Conservation (phyloP, 116 monocot genomes). For the Trichopus zeylanicus region DNA sequence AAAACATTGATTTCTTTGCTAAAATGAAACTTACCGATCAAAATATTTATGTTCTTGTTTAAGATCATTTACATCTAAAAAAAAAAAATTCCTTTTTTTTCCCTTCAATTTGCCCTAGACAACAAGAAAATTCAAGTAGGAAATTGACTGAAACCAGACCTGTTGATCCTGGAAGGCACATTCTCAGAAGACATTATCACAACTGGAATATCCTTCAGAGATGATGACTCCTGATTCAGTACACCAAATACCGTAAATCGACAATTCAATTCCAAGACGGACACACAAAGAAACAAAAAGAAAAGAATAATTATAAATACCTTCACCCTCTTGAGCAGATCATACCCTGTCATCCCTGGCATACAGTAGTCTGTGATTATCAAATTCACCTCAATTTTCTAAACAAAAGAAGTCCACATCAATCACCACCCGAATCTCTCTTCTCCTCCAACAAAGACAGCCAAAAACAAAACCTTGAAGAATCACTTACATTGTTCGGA, state of each 20-base stretch:
- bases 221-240: conserved; percentile 63
- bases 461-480: background rate
- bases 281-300: background rate
- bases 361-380: conserved; percentile 93
- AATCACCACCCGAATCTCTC: too few species aligned
- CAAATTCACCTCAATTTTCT: conserved; percentile 82
- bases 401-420: background rate
- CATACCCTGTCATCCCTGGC: conserved; percentile 96
- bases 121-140: background rate
- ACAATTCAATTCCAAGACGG: background rate
- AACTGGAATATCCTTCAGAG: conserved; percentile 74
- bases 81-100: too few species aligned
- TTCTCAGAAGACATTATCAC: conserved; percentile 98
- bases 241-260: conserved; percentile 3
- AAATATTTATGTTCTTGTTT: too few species aligned
- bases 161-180: conserved; percentile 85
- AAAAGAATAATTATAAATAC: conserved; percentile 19
- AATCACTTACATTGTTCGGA: background rate
- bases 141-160: too few species aligned
- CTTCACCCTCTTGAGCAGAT: conserved; percentile 87
- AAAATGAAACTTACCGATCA: too few species aligned
- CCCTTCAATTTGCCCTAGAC: too few species aligned
- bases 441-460: too few species aligned
- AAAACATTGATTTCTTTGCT: too few species aligned
- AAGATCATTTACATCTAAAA: too few species aligned